A percentile compares a stretch with the other conserved stretches of the same genome.
phyloP scores from a whole-genome alignment of 257 asterid species.

The Scutellaria galericulata region DNA sequence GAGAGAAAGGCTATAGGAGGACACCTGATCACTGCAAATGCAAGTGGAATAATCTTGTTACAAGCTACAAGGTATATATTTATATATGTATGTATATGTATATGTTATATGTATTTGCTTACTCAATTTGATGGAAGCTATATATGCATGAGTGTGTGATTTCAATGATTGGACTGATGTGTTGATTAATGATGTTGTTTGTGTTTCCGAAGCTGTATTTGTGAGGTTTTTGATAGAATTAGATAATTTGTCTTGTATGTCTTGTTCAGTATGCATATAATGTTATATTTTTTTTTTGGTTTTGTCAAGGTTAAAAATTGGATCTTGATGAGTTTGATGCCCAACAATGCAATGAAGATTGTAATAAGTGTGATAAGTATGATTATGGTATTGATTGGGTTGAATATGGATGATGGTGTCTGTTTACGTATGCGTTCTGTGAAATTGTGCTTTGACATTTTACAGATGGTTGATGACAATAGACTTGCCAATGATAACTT shows the following conservation, averaged over 20 bases:
- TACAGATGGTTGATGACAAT: neutral
- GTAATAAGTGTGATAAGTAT: neutral
- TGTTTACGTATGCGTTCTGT: neutral
- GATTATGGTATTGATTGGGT: neutral
- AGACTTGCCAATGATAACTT: neutral
- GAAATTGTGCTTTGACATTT: conserved; percentile 5
- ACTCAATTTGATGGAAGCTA: too few species aligned
- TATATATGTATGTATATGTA: too few species aligned
- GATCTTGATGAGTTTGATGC: too few species aligned
- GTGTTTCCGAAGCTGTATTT: neutral
- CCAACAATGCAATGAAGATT: conserved; percentile 5
- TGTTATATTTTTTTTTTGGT: neutral
- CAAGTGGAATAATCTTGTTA: conserved; percentile 76
- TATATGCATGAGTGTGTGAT: too few species aligned
- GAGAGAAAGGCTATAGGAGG: conserved; percentile 64
- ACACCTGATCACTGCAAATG: conserved; percentile 70
- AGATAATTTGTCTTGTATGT: neutral
- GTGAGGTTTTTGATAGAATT: conserved; percentile 12
- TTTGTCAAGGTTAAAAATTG: neutral
- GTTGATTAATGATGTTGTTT: too few species aligned
- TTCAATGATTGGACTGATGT: too few species aligned
- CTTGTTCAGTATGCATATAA: neutral
- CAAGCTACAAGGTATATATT: conserved; percentile 57
- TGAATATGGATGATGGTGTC: neutral
- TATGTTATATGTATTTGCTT: too few species aligned